Conservation (phyloP, 257 asterid species). For the Przewalskia tangutica region DNA sequence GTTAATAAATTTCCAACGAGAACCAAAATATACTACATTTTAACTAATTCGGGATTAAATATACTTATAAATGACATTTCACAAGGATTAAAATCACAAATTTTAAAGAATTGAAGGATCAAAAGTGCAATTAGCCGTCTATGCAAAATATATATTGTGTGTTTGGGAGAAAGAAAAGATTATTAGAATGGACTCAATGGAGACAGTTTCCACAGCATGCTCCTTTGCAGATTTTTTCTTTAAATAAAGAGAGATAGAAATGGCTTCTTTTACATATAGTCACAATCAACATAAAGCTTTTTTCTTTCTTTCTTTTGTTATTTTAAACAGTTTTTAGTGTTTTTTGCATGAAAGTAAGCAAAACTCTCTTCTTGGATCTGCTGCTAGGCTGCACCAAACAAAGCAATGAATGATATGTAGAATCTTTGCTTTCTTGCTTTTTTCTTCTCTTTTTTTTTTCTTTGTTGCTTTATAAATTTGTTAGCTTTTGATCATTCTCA, state of each 20-base stretch:
- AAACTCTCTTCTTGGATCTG: conserved; percentile 52
- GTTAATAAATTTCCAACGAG: too few species aligned
- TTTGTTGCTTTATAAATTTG: conserved; percentile 1
- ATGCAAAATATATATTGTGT: not conserved
- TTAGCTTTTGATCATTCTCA: not conserved
- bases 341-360: conserved; percentile 82
- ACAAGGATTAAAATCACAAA: too few species aligned
- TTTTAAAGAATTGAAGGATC: not conserved
- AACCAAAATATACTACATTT: too few species aligned
- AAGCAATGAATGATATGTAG: conserved; percentile 19
- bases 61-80: too few species aligned
- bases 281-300: conserved; percentile 44
- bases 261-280: conserved; percentile 41
- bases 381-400: conserved; percentile 9
- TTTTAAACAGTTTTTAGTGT: conserved; percentile 17
- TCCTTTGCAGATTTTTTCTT: conserved; percentile 58
- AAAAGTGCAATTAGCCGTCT: not conserved
- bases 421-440: conserved; percentile 12
- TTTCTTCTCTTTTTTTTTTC: not conserved
- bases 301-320: conserved; percentile 24
- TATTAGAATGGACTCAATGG: conserved; percentile 47
- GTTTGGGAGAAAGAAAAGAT: not conserved
- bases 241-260: conserved; percentile 27
- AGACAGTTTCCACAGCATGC: conserved; percentile 83
- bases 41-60: too few species aligned